phyloP scores from a whole-genome alignment of 805 yeast species.

The Saccharomycopsis selenospora region DNA sequence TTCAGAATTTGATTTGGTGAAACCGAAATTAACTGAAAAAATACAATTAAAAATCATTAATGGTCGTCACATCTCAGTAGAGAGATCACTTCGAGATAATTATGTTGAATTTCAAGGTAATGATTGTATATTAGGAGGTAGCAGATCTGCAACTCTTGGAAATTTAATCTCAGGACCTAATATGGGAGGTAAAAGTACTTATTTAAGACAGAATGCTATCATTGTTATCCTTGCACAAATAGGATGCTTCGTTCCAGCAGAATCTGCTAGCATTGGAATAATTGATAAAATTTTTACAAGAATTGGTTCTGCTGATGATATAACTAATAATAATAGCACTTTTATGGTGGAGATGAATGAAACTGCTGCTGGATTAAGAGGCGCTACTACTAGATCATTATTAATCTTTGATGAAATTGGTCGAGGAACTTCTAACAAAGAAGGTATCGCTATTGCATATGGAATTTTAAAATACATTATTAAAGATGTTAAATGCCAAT shows the following conservation, averaged over 20 bases:
- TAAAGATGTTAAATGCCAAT: slow-evolving; percentile 50
- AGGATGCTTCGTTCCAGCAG: slow-evolving; percentile 69
- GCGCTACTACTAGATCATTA: slow-evolving; percentile 60
- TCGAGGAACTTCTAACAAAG: slow-evolving; percentile 78
- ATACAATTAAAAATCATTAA: slow-evolving; percentile 41
- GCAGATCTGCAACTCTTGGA: slow-evolving; percentile 27
- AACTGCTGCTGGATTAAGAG: slow-evolving; percentile 58
- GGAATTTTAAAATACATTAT: slow-evolving; percentile 58
- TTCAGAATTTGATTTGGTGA: slow-evolving; percentile 52
- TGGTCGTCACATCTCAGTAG: slow-evolving; percentile 87
- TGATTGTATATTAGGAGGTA: slow-evolving; percentile 28
- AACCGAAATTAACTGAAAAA: slow-evolving; percentile 55
- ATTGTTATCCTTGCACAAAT: slow-evolving; percentile 64
- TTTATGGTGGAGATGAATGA: slow-evolving; percentile 93
- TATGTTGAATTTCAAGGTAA: slow-evolving; percentile 33
- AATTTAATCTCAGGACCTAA: slow-evolving; percentile 85
- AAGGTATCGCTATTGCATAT: slow-evolving; percentile 80
- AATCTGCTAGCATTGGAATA: slow-evolving; percentile 53
- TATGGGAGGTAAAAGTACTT: slow-evolving; percentile 82
- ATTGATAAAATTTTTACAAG: slow-evolving; percentile 77
- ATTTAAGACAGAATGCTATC: slow-evolving; percentile 64
- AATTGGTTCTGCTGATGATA: slow-evolving; percentile 79
- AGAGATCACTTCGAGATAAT: slow-evolving; percentile 47
- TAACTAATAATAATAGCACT: slow-evolving; percentile 73
- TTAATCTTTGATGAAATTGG: slow-evolving; percentile 86